Evolutionary conservation across 331 rosid genomes (phyloP).

Genomic region (Malus hybrid): DNA sequence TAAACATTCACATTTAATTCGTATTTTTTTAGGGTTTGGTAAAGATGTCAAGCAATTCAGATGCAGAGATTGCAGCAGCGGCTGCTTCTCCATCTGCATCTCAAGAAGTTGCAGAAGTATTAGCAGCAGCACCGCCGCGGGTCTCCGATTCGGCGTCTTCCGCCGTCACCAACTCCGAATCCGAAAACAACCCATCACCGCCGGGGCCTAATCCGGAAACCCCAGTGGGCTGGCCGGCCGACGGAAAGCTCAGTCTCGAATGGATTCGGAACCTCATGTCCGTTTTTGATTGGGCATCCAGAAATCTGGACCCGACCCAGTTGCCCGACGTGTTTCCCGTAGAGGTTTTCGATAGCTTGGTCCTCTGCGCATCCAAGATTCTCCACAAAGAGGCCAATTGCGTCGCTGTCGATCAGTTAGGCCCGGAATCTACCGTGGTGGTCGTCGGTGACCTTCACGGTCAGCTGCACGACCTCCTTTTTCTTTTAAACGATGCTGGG

Average conservation of each 20-base stretch:
- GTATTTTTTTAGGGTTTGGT: background rate
- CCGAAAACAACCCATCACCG: background rate
- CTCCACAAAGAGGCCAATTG: constrained; percentile 86
- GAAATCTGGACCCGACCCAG: constrained; percentile 42
- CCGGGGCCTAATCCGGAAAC: constrained; percentile 24
- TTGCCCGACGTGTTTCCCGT: constrained; percentile 63
- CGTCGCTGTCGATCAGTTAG: constrained; percentile 35
- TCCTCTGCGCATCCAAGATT: constrained; percentile 66
- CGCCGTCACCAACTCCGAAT: background rate
- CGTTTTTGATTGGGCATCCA: constrained; percentile 70
- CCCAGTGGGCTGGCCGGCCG: constrained; percentile 61
- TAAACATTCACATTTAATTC: background rate
- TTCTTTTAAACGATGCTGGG: constrained; percentile 60
- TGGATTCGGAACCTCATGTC: constrained; percentile 54
- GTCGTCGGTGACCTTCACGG: constrained; percentile 84
- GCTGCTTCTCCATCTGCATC: background rate
- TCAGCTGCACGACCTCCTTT: constrained; percentile 66
- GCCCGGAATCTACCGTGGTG: constrained; percentile 33
- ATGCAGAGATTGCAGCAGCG: background rate
- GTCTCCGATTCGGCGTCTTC: background rate
- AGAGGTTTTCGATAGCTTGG: constrained; percentile 48
- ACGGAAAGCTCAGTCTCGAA: constrained; percentile 34
- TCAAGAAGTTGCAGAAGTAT: background rate
- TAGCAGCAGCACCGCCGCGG: background rate
- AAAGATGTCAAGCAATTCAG: background rate